Evolutionary conservation across 331 rosid genomes (phyloP), one percentile per base, ranked within the genome.

Genomic region (Saraca asoca): DNA sequence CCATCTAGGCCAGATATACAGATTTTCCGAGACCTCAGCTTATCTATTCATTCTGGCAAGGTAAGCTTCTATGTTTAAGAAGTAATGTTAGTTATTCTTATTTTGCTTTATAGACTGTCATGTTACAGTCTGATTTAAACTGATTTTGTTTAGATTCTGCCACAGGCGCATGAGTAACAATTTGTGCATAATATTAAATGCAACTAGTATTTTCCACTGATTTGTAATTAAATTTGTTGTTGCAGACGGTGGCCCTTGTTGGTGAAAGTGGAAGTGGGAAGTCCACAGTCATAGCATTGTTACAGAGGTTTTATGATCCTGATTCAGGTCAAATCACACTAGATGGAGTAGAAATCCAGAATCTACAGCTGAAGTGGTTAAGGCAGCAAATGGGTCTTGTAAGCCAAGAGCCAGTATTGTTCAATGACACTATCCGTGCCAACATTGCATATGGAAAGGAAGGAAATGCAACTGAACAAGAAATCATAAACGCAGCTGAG

Each of bases 181-280:
- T 24, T 24, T 24, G 31, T 24, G 31, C 31, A 24, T 3, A 3
- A 24, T 24, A 3, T 24, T 24, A 3, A n/a, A n/a, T n/a, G 31
- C 31, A 24, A 24, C 2, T 24, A 24, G 31, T 18, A 4, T 5
- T 13, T 53, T 71, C 56, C 35, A 17, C 5, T 5, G 4, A 10
- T 18, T 9, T 16, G 5, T 51, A 53, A 73, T 63, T 37, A 34
- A 44, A 18, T 52, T n/a, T 60, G n/a, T 29, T 64, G 58, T 52
- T 69, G 29, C 79, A 89, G 96, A 84, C 89, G 0, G 82, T 87
- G 58, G 94, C 91, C 15, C 77, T 89, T 24, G 89, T 86, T 29
- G 96, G 96, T 72, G 96, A 89, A 81, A 89, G 96, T 66, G 96
- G 96, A 53, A 84, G 96, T 55, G 96, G 96, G 33, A 89, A 89